These are phyloP conservation scores for Vachellia pachyceras DNA, from an alignment of 306 rosid species.

Conservation along the genomic window DNA sequence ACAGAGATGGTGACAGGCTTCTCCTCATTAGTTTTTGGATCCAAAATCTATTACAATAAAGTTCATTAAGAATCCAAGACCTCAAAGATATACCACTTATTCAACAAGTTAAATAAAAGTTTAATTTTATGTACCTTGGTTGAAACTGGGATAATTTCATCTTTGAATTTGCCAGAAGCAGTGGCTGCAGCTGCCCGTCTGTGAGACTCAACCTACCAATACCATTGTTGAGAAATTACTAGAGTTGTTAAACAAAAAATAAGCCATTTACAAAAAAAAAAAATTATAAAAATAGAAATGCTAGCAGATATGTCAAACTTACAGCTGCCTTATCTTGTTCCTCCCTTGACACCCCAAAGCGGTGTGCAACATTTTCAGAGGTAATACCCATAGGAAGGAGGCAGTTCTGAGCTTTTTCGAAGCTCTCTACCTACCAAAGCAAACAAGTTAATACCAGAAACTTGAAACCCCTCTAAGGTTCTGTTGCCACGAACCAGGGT, in stretches of 20 bases:
- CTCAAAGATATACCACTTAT: conserved; percentile 31
- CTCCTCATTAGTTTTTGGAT: conserved; percentile 87
- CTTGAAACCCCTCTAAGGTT: conserved; percentile 16
- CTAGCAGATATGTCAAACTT: conserved; percentile 52
- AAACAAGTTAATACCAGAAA: conserved; percentile 28
- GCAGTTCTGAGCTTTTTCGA: conserved; percentile 88
- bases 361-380: conserved; percentile 91
- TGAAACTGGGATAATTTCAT: conserved; percentile 85
- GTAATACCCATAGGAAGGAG: conserved; percentile 95
- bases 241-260: not conserved
- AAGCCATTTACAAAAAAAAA: not conserved
- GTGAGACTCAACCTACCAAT: conserved; percentile 87
- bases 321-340: conserved; percentile 96
- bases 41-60: conserved; percentile 62
- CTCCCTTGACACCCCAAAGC: conserved; percentile 82
- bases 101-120: not conserved
- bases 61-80: conserved; percentile 32
- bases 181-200: conserved; percentile 92
- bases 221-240: conserved; percentile 30
- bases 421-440: conserved; percentile 59
- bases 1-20: conserved; percentile 76
- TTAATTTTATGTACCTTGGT: conserved; percentile 64
- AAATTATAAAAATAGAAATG: not conserved
- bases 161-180: conserved; percentile 90
- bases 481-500: conserved; percentile 23